Conservation (phyloP, 1,139 yeast genomes). For the Yamadazyma taylorii region DNA sequence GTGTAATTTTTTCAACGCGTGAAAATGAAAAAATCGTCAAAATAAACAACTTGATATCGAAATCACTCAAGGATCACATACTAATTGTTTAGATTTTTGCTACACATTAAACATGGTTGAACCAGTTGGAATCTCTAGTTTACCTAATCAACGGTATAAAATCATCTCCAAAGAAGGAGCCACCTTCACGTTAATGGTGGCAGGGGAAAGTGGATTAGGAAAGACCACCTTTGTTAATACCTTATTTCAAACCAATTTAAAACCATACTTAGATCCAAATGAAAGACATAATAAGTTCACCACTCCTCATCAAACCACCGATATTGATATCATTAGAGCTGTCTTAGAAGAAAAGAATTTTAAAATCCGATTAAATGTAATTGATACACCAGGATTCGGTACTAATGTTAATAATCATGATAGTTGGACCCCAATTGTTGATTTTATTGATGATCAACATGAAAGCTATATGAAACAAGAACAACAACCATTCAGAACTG, state of each 20-base stretch:
- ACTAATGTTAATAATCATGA: slow-evolving; percentile 92
- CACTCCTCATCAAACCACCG: slow-evolving; percentile 77
- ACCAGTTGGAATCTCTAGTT: slow-evolving; percentile 80
- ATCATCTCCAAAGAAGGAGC: slow-evolving; percentile 89
- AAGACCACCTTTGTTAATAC: slow-evolving; percentile 95
- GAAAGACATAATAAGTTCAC: slow-evolving; percentile 68
- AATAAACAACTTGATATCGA: slow-evolving; percentile 1
- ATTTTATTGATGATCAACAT: slow-evolving; percentile 95
- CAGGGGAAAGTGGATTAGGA: slow-evolving; percentile 95
- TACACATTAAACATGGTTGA: slow-evolving; percentile 35
- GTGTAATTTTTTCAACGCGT: slow-evolving; percentile 2
- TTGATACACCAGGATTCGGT: slow-evolving; percentile 98
- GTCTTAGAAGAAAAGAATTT: slow-evolving; percentile 91
- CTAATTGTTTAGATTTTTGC: slow-evolving; percentile 1
- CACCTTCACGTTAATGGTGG: slow-evolving; percentile 87
- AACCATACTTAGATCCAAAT: slow-evolving; percentile 62
- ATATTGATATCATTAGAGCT: slow-evolving; percentile 86
- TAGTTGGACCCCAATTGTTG: slow-evolving; percentile 92
- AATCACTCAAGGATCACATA: no score
- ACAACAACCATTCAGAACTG: slow-evolving; percentile 80
- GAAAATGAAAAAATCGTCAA: background rate
- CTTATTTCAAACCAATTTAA: slow-evolving; percentile 72
- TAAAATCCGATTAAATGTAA: slow-evolving; percentile 77
- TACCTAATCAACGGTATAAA: slow-evolving; percentile 95
- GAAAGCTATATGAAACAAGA: slow-evolving; percentile 94